Evolutionary conservation across 345 rosid genomes (phyloP).

Genomic region (Camelina sativa): DNA sequence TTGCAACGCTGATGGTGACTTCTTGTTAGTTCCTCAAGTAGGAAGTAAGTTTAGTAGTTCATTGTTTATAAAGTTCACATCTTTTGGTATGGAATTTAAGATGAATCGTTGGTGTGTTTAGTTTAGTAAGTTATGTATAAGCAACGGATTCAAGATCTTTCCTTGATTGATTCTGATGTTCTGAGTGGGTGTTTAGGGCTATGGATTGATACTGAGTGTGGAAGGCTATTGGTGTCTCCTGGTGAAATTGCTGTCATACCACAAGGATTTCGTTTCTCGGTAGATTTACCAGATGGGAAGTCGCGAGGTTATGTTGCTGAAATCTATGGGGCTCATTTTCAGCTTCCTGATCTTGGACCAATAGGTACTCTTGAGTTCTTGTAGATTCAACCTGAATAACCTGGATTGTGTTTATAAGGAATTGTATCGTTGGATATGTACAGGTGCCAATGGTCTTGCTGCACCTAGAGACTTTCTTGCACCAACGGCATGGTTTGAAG

Average conservation of each 20-base stretch:
- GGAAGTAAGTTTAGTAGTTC: slow-evolving; percentile 68
- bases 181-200: slow-evolving; percentile 57
- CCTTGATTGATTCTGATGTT: slow-evolving; percentile 11
- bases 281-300: slow-evolving; percentile 83
- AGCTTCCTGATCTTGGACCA: slow-evolving; percentile 98
- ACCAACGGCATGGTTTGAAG: slow-evolving; percentile 89
- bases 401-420: background rate
- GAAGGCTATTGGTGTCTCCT: slow-evolving; percentile 78
- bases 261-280: slow-evolving; percentile 83
- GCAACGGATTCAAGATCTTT: background rate
- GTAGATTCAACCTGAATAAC: slow-evolving; percentile 4
- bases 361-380: slow-evolving; percentile 63
- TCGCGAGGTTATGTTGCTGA: slow-evolving; percentile 94
- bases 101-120: background rate
- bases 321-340: slow-evolving; percentile 91
- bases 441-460: slow-evolving; percentile 98
- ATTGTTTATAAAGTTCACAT: background rate
- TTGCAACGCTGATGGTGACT: slow-evolving; percentile 97
- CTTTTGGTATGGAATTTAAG: background rate
- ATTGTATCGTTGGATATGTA: slow-evolving; percentile 21
- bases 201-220: slow-evolving; percentile 93
- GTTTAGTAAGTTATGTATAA: background rate
- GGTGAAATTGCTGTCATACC: slow-evolving; percentile 90
- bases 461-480: slow-evolving; percentile 89
- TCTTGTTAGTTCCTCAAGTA: slow-evolving; percentile 83